Evolutionary conservation across 1,139 yeast genomes (phyloP).

Genomic region (Wickerhamiella infanticola): DNA sequence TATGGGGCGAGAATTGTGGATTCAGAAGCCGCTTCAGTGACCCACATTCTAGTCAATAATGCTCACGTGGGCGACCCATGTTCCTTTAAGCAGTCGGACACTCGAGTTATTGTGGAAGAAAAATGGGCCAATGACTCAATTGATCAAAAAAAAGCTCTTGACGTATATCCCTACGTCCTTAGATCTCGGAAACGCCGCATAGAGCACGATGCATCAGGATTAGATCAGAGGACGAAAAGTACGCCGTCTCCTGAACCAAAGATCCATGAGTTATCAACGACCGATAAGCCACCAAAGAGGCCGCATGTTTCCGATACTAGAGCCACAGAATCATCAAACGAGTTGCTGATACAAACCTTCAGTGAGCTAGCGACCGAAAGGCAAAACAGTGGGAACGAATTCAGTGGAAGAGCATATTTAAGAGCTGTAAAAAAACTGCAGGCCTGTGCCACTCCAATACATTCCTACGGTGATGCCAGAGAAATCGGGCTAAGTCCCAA

Average conservation of each 20-base stretch:
- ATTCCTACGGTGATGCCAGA: conserved; percentile 5
- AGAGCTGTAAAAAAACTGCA: conserved; percentile 31
- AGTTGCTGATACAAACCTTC: conserved; percentile 25
- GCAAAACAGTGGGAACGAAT: conserved; percentile 28
- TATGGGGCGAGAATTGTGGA: conserved; percentile 26
- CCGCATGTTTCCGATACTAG: not conserved
- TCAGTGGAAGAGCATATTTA: conserved; percentile 33
- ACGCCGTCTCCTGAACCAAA: not conserved
- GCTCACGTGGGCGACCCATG: not conserved
- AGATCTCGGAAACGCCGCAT: not conserved
- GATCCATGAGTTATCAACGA: not conserved
- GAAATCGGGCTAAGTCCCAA: conserved; percentile 31
- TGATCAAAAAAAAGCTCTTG: conserved; percentile 17
- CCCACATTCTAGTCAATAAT: conserved; percentile 23
- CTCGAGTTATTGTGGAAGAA: conserved; percentile 13
- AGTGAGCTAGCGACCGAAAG: conserved; percentile 28
- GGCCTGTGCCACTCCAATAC: conserved; percentile 13
- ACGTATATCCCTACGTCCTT: conserved; percentile 1
- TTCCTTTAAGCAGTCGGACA: not conserved
- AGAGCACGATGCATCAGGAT: not conserved
- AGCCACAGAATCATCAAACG: conserved; percentile 20
- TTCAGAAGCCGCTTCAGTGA: conserved; percentile 13
- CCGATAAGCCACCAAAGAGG: not conserved
- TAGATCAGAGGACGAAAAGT: not conserved
- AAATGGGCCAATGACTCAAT: conserved; percentile 28